Percentiles rank a stretch among this genome's conserved stretches.
Evolutionary conservation across 208 protist genomes (phyloP).

Genomic region (Leishmania braziliensis): DNA sequence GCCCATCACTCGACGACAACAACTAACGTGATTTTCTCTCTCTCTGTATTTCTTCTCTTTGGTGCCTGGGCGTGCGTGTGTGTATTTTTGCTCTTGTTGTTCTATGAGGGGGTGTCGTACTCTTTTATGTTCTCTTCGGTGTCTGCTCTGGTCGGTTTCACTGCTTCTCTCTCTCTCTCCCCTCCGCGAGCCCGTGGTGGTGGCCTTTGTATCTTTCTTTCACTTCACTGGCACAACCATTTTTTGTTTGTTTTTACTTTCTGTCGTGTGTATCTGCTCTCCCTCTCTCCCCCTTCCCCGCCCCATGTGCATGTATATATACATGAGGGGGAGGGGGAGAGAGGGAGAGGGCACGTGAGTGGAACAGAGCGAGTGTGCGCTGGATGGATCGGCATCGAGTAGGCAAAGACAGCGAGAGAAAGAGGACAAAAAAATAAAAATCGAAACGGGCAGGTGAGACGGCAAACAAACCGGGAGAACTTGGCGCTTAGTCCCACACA

Average conservation of each 20-base stretch:
- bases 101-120: not conserved
- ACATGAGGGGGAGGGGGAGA: not conserved
- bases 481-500: not conserved
- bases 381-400: not conserved
- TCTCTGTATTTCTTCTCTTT: not conserved
- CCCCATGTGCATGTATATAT: not conserved
- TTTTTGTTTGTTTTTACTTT: not conserved
- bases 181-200: not conserved
- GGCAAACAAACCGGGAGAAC: no score
- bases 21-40: not conserved
- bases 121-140: constrained; percentile 5
- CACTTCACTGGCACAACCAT: not conserved
- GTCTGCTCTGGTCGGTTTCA: constrained; percentile 8
- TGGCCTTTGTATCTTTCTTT: constrained; percentile 1
- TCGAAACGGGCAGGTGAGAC: not conserved
- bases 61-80: not conserved
- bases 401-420: not conserved
- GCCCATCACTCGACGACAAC: not conserved
- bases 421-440: not conserved
- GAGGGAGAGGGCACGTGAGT: no score
- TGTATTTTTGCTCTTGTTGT: not conserved
- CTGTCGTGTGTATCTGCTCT: not conserved
- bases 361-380: not conserved
- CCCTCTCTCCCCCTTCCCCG: constrained; percentile 1
- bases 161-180: constrained; percentile 7